Conservation (phyloP, 352 stramenopile species). For the Globisporangium recalcitrans region DNA sequence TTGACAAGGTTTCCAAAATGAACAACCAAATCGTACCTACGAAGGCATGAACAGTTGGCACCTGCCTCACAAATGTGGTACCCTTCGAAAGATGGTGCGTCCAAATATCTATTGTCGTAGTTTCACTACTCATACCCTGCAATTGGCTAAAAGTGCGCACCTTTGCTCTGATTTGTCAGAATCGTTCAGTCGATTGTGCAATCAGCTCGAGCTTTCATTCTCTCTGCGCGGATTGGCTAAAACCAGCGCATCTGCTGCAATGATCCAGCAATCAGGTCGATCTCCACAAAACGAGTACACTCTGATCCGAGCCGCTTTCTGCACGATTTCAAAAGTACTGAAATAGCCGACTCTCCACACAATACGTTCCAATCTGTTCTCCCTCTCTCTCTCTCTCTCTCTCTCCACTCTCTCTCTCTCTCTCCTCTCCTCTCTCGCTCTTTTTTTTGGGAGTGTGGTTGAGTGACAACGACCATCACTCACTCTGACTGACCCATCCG, state of each 20-base stretch:
- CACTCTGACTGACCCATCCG: conserved; percentile 9
- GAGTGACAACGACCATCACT: conserved; percentile 20
- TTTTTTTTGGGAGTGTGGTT: conserved; percentile 8
- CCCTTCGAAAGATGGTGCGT: too few species aligned
- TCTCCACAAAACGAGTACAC: too few species aligned
- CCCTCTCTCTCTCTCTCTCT: neutral
- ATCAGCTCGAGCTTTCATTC: neutral
- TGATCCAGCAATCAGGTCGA: neutral
- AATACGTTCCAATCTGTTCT: neutral
- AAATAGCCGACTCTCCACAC: neutral
- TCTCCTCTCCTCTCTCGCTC: conserved; percentile 1
- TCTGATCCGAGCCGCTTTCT: too few species aligned
- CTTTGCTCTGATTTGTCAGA: neutral
- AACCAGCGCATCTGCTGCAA: neutral
- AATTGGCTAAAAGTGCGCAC: neutral
- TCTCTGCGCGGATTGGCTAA: neutral
- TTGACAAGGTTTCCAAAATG: neutral
- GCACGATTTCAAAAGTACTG: neutral
- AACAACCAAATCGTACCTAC: neutral
- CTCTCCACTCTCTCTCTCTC: neutral
- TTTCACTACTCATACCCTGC: neutral
- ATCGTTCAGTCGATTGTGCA: neutral
- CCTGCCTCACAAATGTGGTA: neutral
- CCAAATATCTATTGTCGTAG: neutral
- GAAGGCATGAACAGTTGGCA: neutral